Conservation (phyloP, 805 yeast genomes). For the Cyberlindnera saturnus region DNA sequence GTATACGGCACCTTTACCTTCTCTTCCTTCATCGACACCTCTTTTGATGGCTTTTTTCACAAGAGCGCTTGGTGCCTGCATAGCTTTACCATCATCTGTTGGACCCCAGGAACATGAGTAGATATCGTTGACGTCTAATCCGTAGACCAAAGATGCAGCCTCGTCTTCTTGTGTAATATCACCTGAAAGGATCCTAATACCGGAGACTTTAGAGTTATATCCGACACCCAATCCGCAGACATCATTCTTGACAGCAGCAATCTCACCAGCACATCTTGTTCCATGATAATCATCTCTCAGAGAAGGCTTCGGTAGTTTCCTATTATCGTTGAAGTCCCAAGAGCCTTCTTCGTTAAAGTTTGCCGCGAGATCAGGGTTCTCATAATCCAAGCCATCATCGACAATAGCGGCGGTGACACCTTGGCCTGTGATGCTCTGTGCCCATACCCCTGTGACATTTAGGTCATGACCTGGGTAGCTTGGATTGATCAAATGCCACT, state of each 20-base stretch:
- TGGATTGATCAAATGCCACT: constrained; percentile 90
- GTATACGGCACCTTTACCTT: constrained; percentile 76
- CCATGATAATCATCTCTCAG: constrained; percentile 87
- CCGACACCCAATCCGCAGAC: constrained; percentile 98
- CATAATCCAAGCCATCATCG: constrained; percentile 91
- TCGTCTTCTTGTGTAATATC: constrained; percentile 80
- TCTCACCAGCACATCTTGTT: constrained; percentile 96
- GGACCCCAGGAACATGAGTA: constrained; percentile 99
- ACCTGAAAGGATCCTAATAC: constrained; percentile 83
- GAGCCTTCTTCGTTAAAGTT: constrained; percentile 77
- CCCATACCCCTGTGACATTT: constrained; percentile 84
- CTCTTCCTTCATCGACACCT: constrained; percentile 79
- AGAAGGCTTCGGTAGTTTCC: constrained; percentile 71
- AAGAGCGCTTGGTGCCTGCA: constrained; percentile 76
- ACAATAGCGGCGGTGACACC: constrained; percentile 84
- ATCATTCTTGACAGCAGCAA: constrained; percentile 77
- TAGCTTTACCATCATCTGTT: constrained; percentile 80
- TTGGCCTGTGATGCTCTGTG: constrained; percentile 68
- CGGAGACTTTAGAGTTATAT: constrained; percentile 76
- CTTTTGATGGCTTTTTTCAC: constrained; percentile 80
- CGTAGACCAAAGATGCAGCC: constrained; percentile 81
- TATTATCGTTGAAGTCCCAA: constrained; percentile 85
- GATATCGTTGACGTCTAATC: constrained; percentile 79
- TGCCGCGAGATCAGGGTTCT: constrained; percentile 61
- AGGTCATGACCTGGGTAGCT: constrained; percentile 74